Evolutionary conservation across 257 asterid genomes (phyloP), one percentile per base, ranked within the genome.

Genomic region (Solanum chmielewskii): DNA sequence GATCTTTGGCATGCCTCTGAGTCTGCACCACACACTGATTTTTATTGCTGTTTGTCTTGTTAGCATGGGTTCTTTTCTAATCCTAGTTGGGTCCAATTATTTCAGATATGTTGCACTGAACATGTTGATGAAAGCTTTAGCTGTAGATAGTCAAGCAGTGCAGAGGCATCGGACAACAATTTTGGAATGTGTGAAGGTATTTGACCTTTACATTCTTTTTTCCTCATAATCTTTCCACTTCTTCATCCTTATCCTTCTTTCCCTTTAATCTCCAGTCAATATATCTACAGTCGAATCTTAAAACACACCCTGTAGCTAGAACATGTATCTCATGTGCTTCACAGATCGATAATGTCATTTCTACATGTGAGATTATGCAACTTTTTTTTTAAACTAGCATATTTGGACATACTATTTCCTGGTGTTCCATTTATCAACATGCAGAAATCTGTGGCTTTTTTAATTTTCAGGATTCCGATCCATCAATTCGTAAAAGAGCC

Each of bases 151-250:
- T 91, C 99, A 96, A 92, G 99, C 99, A 42, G 99, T 97, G 84
- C 99, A 97, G 92, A 93, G 99, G 92, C 99, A 97, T 91, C 95
- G 99, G 83, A 94, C 95, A 78, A 97, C 99, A 68, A 96, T 97
- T 90, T 89, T 97, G 92, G 99, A 96, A 92, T 96, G 99, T 88
- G 99, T 97, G 47, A 97, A 96, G 99, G 99, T 97, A 93, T 76
- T 45, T 70, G 73, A 62, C 83, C n/a, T 31, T 29, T 41, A 33
- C 41, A 42, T 12, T 83, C 44, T 76, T 45, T 71, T 16, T 16
- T 85, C 56, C 27, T 9, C 33, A n/a, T 52, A 73, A 29, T 76
- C 66, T 71, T 49, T 76, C 23, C 27, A 39, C 27, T 83, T 71
- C 68, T 77, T 81, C 80, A 68, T 89, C 29, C 27, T 25, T 31